Conservation (phyloP, 2,329 filamentous ascomycete species). For the Orbilia quercus region DNA sequence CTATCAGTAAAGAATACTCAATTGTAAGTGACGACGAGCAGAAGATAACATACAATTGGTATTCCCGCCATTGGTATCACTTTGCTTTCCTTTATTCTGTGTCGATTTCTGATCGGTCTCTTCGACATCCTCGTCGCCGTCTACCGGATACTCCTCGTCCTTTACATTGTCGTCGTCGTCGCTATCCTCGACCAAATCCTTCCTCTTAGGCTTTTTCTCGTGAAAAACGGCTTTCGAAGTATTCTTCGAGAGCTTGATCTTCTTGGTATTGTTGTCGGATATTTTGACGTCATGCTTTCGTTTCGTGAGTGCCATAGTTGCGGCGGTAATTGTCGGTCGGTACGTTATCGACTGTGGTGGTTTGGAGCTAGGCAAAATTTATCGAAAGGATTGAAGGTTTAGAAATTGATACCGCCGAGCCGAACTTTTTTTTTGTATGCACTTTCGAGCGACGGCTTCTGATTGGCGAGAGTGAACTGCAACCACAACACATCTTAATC, state of each 20-base stretch:
- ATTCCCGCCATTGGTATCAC: conserved; percentile 61
- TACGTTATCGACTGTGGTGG: background rate
- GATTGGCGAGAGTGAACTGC: conserved; percentile 32
- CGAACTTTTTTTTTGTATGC: conserved; percentile 41
- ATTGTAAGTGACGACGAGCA: conserved; percentile 8
- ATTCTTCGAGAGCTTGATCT: conserved; percentile 50
- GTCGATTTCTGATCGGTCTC: conserved; percentile 62
- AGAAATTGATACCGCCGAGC: conserved; percentile 7
- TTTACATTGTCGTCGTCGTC: conserved; percentile 62
- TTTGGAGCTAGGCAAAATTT: too few relatives aligned
- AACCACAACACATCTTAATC: conserved; percentile 30
- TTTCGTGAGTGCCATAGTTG: conserved; percentile 47
- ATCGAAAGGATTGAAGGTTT: conserved; percentile 34
- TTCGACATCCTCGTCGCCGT: conserved; percentile 62
- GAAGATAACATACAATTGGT: conserved; percentile 27
- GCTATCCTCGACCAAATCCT: conserved; percentile 61
- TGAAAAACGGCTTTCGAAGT: conserved; percentile 23
- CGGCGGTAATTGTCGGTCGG: background rate
- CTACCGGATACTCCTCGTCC: conserved; percentile 64
- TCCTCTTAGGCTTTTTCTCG: conserved; percentile 31
- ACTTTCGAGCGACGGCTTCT: conserved; percentile 40
- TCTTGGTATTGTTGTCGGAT: conserved; percentile 41
- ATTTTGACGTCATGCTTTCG: conserved; percentile 49
- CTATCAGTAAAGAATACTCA: conserved; percentile 20
- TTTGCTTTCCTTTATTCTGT: conserved; percentile 64